These are phyloP conservation scores for Quercus dentata DNA, from an alignment of 306 rosid genomes.

Conservation along the genomic window DNA sequence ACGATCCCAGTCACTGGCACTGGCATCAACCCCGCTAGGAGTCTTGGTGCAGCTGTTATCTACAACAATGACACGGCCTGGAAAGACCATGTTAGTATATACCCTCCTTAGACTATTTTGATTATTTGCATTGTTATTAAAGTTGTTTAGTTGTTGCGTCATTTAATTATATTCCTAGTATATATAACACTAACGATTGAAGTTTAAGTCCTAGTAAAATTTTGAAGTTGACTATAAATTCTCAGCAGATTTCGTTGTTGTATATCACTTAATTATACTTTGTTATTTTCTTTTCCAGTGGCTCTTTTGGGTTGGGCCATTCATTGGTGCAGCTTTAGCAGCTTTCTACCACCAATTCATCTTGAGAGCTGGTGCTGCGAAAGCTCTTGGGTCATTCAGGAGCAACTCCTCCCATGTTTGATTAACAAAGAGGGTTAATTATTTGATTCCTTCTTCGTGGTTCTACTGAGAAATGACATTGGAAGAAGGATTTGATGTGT, in stretches of 20 bases:
- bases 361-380: constrained; percentile 79
- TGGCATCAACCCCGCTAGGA: constrained; percentile 93
- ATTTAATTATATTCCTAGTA: background rate
- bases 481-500: constrained; percentile 18
- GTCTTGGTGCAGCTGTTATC: constrained; percentile 87
- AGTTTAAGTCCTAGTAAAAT: too few relatives aligned
- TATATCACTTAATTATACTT: too few relatives aligned
- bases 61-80: constrained; percentile 48
- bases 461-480: constrained; percentile 11
- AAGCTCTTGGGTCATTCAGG: constrained; percentile 95
- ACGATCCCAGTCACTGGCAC: constrained; percentile 94
- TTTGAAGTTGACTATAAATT: too few relatives aligned
- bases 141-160: background rate
- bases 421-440: constrained; percentile 2
- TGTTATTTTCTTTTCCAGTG: constrained; percentile 50
- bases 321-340: constrained; percentile 86
- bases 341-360: constrained; percentile 96
- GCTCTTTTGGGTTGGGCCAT: constrained; percentile 97
- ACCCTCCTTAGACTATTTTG: background rate
- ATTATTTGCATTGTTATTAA: background rate
- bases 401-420: constrained; percentile 55
- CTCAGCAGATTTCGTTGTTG: too few relatives aligned
- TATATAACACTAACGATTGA: too few relatives aligned
- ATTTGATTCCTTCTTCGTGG: background rate
- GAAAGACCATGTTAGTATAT: constrained; percentile 71